phyloP scores from a whole-genome alignment of 2,329 filamentous ascomycete species.

The Stachybotrys chartarum region DNA sequence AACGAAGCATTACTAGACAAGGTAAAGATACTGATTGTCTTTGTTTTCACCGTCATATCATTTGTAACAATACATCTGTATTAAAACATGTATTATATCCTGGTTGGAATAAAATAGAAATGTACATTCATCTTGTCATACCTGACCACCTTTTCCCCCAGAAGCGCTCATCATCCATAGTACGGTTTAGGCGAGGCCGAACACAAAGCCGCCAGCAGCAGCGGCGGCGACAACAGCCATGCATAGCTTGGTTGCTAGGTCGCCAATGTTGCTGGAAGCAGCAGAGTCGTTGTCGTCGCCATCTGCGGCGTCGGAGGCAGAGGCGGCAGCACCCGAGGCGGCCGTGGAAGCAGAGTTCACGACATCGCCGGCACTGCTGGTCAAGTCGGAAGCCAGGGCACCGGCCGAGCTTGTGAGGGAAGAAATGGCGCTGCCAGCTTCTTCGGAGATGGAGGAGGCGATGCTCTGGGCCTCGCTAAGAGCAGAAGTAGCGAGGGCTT shows the following conservation, averaged over 20 bases:
- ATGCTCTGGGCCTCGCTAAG: not conserved
- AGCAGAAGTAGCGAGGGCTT: not conserved
- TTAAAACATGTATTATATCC: not conserved
- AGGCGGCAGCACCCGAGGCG: constrained; percentile 7
- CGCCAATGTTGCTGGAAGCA: constrained; percentile 5
- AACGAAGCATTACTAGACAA: no score
- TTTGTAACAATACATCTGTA: not conserved
- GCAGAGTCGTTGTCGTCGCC: constrained; percentile 4
- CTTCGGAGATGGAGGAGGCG: not conserved
- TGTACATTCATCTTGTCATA: not conserved
- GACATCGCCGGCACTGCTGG: not conserved
- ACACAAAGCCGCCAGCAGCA: constrained; percentile 14
- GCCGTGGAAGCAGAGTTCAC: constrained; percentile 6
- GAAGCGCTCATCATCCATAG: not conserved
- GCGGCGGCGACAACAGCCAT: constrained; percentile 13
- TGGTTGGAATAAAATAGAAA: not conserved
- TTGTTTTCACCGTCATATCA: no score
- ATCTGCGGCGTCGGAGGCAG: not conserved
- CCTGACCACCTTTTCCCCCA: not conserved
- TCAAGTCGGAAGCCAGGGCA: no score
- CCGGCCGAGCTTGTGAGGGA: not conserved
- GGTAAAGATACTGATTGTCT: no score
- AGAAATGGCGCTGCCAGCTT: not conserved
- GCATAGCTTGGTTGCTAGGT: constrained; percentile 4
- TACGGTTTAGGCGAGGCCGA: constrained; percentile 11